Conservation (phyloP, 1,139 yeast genomes). For the Zygoascus meyerae region DNA sequence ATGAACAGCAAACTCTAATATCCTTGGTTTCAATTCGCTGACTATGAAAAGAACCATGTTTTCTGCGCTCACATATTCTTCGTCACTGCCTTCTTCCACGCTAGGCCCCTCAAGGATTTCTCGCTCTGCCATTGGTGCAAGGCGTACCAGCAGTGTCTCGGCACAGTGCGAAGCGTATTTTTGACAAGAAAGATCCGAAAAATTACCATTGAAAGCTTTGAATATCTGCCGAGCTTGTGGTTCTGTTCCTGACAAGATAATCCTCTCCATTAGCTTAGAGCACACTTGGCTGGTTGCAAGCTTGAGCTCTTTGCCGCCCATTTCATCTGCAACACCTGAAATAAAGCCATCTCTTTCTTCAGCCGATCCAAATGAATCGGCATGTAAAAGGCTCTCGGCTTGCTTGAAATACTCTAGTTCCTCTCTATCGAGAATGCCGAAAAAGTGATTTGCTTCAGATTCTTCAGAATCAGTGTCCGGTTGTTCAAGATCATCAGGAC, state of each 20-base stretch:
- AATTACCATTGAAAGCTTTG: constrained; percentile 62
- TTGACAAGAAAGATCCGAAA: constrained; percentile 72
- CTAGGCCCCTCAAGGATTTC: constrained; percentile 43
- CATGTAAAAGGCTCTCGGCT: constrained; percentile 80
- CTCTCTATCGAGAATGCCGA: constrained; percentile 76
- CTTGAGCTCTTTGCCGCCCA: constrained; percentile 84
- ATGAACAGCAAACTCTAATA: constrained; percentile 56
- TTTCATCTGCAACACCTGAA: constrained; percentile 74
- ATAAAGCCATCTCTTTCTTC: constrained; percentile 75
- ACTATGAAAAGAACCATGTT: constrained; percentile 57
- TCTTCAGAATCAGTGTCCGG: not conserved
- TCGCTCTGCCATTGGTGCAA: constrained; percentile 71
- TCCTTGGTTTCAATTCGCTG: constrained; percentile 57
- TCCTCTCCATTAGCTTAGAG: constrained; percentile 84
- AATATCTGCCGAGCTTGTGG: constrained; percentile 59
- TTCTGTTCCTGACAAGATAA: constrained; percentile 62
- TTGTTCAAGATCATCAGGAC: not conserved
- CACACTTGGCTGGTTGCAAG: constrained; percentile 92
- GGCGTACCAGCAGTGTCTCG: constrained; percentile 74
- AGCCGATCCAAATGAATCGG: constrained; percentile 67
- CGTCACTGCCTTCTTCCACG: constrained; percentile 32
- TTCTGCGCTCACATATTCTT: constrained; percentile 51
- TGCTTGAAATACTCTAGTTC: constrained; percentile 88
- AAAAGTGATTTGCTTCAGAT: constrained; percentile 41
- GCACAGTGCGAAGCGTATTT: constrained; percentile 92